Evolutionary conservation across 2,329 filamentous ascomycete genomes (phyloP), one percentile per base, ranked within the genome.

Genomic region (Meredithiella fracta): DNA sequence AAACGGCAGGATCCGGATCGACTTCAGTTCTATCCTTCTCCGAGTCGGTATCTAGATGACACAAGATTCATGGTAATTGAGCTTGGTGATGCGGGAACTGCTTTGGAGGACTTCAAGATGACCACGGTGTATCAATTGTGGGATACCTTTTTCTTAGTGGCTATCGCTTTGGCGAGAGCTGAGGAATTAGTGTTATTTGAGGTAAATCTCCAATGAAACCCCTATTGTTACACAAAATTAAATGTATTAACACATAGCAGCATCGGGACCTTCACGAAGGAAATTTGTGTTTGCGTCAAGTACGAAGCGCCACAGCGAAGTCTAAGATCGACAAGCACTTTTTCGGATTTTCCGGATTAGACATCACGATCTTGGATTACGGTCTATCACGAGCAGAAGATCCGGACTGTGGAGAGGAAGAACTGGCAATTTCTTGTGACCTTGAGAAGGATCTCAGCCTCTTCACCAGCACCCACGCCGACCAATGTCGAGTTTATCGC

Each of bases 181-280:
- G 80, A 83, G 58, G 72, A 74, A 15, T 65, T 75, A 47, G 71
- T 75, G 59, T 71, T 74, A 62, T 83, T 83, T 56, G 80, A 83
- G 72, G 78, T 79, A 65, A 56, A 68, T 52, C 3, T 25, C 9
- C 23, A 20, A n/a, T 23, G 22, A 8, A 23, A 49, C 14, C 15
- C 17, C 26, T 8, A 51, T 7, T 3, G 9, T 26, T 54, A 38
- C 15, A 37, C 22, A 23, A 7, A 14, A 8, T 34, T 34, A 15
- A 6, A 56, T 31, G 31, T 47, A 55, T 44, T 51, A 44, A 29
- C 62, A 63, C 56, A 63, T 55, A 6, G 2, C 59, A 81, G 77
- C 80, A 83, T 62, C 76, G 80, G 4, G 80, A 83, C 61, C 69
- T 83, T 3, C 80, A 83, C 61, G 79, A 83, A 60, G 79, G 79